Evolutionary conservation across 2,329 filamentous ascomycete genomes (phyloP).

Genomic region (Camptophora hylomeconis): DNA sequence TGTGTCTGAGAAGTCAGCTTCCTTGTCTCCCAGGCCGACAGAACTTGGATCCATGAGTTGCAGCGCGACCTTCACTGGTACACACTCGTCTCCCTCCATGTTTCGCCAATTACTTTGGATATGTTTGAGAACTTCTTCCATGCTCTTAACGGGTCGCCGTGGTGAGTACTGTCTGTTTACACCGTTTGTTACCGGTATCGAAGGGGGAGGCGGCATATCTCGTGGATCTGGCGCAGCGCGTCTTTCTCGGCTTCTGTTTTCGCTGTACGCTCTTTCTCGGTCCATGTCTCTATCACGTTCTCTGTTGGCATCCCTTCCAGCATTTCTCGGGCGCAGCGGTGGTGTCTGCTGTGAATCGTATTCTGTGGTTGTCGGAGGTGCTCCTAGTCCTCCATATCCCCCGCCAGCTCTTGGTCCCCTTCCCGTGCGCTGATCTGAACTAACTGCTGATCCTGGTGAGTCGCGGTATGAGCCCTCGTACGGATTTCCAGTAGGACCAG

Average conservation of each 20-base stretch:
- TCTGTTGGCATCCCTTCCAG: constrained; percentile 8
- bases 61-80: constrained; percentile 87
- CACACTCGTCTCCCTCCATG: constrained; percentile 77
- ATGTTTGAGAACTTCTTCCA: constrained; percentile 24
- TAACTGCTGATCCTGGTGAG: constrained; percentile 4
- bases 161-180: constrained; percentile 8
- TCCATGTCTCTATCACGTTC: too few relatives aligned
- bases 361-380: not conserved
- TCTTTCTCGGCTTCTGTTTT: constrained; percentile 9
- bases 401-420: constrained; percentile 6
- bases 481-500: constrained; percentile 1
- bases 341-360: not conserved
- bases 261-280: constrained; percentile 13
- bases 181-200: not conserved
- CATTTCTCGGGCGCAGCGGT: constrained; percentile 1
- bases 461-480: constrained; percentile 5
- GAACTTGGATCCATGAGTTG: constrained; percentile 91
- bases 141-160: constrained; percentile 12
- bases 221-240: constrained; percentile 6
- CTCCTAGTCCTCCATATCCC: constrained; percentile 14
- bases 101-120: constrained; percentile 85
- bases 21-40: constrained; percentile 78
- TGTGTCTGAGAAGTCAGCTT: constrained; percentile 69
- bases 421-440: constrained; percentile 7
- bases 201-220: constrained; percentile 10